These are phyloP conservation scores for Metschnikowia cubensis DNA, from an alignment of 805 yeast species.

Conservation along the genomic window DNA sequence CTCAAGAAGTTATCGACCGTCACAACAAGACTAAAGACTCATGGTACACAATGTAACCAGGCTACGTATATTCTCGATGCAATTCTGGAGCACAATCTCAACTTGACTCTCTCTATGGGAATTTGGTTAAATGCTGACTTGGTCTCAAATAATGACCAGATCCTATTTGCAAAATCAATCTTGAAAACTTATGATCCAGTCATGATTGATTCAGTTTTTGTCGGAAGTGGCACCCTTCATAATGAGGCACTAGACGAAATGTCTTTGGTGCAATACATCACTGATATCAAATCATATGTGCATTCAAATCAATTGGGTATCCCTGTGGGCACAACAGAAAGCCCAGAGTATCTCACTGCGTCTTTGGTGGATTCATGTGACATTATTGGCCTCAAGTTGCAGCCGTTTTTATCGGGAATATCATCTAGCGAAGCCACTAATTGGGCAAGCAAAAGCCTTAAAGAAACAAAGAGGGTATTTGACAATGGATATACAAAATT, in stretches of 20 bases:
- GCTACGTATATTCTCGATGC: conserved; percentile 50
- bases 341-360: conserved; percentile 44
- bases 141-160: conserved; percentile 42
- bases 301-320: conserved; percentile 31
- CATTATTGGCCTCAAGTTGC: conserved; percentile 58
- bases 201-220: conserved; percentile 47
- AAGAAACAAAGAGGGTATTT: conserved; percentile 28
- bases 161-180: conserved; percentile 41
- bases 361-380: conserved; percentile 45
- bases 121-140: conserved; percentile 55
- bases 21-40: conserved; percentile 54
- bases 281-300: conserved; percentile 37
- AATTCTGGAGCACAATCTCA: conserved; percentile 45
- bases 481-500: conserved; percentile 27
- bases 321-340: conserved; percentile 62
- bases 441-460: conserved; percentile 40
- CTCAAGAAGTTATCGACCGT: conserved; percentile 53
- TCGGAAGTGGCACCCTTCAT: conserved; percentile 63
- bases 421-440: conserved; percentile 41
- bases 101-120: conserved; percentile 58
- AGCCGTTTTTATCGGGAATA: conserved; percentile 66
- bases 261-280: conserved; percentile 40
- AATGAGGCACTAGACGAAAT: conserved; percentile 43
- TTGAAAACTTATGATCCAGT: conserved; percentile 40
- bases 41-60: conserved; percentile 62